Evolutionary conservation across 2,329 filamentous ascomycete genomes (phyloP), one percentile per base, ranked within the genome.

Genomic region (Cordyceps tenuipes): DNA sequence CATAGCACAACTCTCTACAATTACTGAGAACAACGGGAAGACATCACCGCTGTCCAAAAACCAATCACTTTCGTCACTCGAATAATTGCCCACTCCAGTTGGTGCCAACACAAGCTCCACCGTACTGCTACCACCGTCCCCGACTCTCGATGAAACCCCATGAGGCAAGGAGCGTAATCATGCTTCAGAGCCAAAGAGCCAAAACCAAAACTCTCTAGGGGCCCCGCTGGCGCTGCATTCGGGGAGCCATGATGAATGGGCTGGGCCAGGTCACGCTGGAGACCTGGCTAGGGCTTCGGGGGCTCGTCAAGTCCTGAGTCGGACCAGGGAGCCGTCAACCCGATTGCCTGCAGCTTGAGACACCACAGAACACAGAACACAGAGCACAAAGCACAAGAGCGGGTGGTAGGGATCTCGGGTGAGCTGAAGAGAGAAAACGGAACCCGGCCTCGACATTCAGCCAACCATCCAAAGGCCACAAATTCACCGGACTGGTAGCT

Each of bases 101-200:
- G 29, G 29, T 29, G 29, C 29, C 29, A 12, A 12, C 39, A 12
- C 23, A 12, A 2, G 23, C 29, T 17, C 34, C 50, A 53, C 19
- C 23, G 34, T 15, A 9, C 26, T 41, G 21, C 39, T 6, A 23
- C 53, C 53, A 34, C 47, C 17, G 50, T 46, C 41, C 21, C 39
- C 48, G 10, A 51, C 23, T 46, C 47, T 58, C 48, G 48, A 58
- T 51, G 56, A 58, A 58, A 58, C 56, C 47, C 55, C 21, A 50
- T 36, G 36, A 58, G 47, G 56, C 47, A 58, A 46, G 52, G 47
- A 46, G 48, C n/a, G 56, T 50, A 21, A 43, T 57, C 34, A 50
- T 50, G 55, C 55, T 47, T 41, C 46, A 51, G 48, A 50, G 55
- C 55, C 46, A 57, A 50, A 49, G 48, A 50, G 55, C 55, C 46